Percentiles rank a stretch among this genome's conserved stretches.
Evolutionary conservation across 2,329 filamentous ascomycete genomes (phyloP).

Genomic region (Colletotrichum scovillei): DNA sequence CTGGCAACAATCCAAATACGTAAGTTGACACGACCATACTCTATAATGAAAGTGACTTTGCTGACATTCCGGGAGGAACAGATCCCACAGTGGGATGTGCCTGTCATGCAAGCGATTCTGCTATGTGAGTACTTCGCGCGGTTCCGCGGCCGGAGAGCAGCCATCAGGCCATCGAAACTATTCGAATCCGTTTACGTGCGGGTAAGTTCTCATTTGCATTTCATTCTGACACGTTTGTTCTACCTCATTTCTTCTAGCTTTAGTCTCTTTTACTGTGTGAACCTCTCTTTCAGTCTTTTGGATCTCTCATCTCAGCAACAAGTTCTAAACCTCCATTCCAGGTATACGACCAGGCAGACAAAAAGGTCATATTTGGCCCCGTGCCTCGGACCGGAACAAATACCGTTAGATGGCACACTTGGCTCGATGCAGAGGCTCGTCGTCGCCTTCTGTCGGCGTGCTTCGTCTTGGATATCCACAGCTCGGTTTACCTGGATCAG

Average conservation of each 20-base stretch:
- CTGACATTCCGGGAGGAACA: constrained; percentile 39
- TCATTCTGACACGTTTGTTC: constrained; percentile 41
- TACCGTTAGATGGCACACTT: constrained; percentile 59
- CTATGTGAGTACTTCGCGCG: constrained; percentile 67
- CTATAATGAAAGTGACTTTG: neutral
- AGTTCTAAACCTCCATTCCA: constrained; percentile 48
- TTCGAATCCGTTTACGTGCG: constrained; percentile 65
- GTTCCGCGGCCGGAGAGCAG: constrained; percentile 63
- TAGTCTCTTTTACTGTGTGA: neutral
- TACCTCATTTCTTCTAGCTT: constrained; percentile 43
- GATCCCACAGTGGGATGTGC: constrained; percentile 61
- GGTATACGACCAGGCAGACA: constrained; percentile 51
- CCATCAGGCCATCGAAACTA: constrained; percentile 58
- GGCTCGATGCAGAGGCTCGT: constrained; percentile 63
- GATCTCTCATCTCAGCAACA: constrained; percentile 28
- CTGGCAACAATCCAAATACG: constrained; percentile 60
- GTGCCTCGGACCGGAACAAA: constrained; percentile 39
- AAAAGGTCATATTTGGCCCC: constrained; percentile 42
- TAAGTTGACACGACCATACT: constrained; percentile 47
- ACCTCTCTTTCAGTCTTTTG: constrained; percentile 44
- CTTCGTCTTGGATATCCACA: constrained; percentile 67
- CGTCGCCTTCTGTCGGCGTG: constrained; percentile 67
- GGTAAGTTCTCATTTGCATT: constrained; percentile 52
- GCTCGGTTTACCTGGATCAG: constrained; percentile 66
- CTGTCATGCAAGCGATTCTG: constrained; percentile 64